Conservation (phyloP, 768 basidiomycete species). For the Kwoniella sp. region DNA sequence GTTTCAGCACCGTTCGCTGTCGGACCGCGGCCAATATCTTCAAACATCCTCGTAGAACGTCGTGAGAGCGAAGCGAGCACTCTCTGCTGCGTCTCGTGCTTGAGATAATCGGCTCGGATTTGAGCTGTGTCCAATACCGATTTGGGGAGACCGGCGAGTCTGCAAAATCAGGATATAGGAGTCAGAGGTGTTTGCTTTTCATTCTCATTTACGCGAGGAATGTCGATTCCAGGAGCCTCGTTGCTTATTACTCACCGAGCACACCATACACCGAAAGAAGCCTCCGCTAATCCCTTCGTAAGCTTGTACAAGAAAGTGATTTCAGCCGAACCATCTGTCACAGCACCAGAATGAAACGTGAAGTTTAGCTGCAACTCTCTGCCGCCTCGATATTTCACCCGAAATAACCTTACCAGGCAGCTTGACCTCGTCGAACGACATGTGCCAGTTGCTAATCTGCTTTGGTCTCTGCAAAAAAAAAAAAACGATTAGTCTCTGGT, state of each 20-base stretch:
- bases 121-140: conserved; percentile 67
- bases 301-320: conserved; percentile 87
- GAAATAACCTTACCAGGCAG: conserved; percentile 61
- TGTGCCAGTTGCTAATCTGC: conserved; percentile 70
- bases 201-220: too few species aligned
- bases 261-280: conserved; percentile 91
- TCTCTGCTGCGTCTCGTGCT: conserved; percentile 58
- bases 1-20: too few species aligned
- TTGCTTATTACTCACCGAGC: conserved; percentile 58
- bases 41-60: conserved; percentile 19
- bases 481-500: not conserved
- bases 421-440: conserved; percentile 74
- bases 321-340: conserved; percentile 67
- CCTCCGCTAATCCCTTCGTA: conserved; percentile 68
- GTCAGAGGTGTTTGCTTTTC: too few species aligned
- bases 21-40: too few species aligned
- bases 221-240: conserved; percentile 2
- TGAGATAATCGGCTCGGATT: conserved; percentile 62
- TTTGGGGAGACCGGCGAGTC: conserved; percentile 80
- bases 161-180: too few species aligned
- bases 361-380: too few species aligned
- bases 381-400: too few species aligned
- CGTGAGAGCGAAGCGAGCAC: conserved; percentile 25
- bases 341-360: too few species aligned
- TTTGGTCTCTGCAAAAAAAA: conserved; percentile 35